Percentiles rank a stretch among this genome's conserved stretches.
phyloP scores from a whole-genome alignment of 768 basidiomycete genomes.

The Tylopilus sp. region DNA sequence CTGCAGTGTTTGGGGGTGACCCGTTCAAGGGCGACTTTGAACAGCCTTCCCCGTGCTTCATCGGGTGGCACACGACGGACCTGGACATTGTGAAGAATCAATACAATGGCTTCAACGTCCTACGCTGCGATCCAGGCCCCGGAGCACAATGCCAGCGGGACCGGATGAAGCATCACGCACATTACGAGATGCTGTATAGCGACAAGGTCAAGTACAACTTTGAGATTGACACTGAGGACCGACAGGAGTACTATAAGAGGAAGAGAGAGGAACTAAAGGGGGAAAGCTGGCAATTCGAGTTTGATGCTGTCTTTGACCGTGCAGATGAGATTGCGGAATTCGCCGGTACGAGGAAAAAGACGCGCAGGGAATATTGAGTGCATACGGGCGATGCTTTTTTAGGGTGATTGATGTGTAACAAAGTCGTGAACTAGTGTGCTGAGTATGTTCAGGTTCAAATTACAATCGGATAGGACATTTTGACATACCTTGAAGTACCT shows the following conservation, averaged over 20 bases:
- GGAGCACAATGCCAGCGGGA: background rate
- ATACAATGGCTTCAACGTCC: conserved; percentile 7
- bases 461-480: too few relatives aligned
- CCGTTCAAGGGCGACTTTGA: background rate
- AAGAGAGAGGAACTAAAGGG: background rate
- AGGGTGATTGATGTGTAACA: too few relatives aligned
- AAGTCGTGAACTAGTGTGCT: too few relatives aligned
- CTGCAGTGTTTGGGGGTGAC: background rate
- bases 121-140: background rate
- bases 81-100: background rate
- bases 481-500: too few relatives aligned
- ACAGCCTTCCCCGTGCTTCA: background rate
- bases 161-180: background rate
- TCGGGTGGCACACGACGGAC: conserved; percentile 5
- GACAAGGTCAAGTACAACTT: background rate
- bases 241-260: background rate
- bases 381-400: too few relatives aligned
- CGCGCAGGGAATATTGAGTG: too few relatives aligned
- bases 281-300: background rate
- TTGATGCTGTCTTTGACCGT: background rate
- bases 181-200: background rate
- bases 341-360: background rate
- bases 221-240: background rate
- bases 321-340: background rate
- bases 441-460: background rate